Evolutionary conservation across 208 protist species (phyloP).

Genomic region (Kentomonas sorsogonicus): DNA sequence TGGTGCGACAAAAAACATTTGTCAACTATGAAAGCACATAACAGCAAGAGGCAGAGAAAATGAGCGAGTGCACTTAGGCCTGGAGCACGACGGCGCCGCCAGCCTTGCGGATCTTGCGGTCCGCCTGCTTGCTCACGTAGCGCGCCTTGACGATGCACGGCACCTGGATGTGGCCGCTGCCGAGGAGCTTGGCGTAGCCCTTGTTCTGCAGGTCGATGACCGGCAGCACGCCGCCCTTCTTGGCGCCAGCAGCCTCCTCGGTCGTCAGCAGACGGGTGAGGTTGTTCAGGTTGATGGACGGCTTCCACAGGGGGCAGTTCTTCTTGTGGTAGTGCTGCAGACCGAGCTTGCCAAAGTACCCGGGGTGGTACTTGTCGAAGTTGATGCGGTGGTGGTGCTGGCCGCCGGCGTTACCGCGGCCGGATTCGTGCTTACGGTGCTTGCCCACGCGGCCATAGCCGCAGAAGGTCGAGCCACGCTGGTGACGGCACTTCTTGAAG

Average conservation of each 20-base stretch:
- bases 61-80: constrained; percentile 70
- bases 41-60: constrained; percentile 14
- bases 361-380: constrained; percentile 99
- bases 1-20: too few species aligned
- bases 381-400: constrained; percentile 99
- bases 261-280: constrained; percentile 97
- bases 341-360: constrained; percentile 99
- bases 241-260: constrained; percentile 73
- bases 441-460: constrained; percentile 96
- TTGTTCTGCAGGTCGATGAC: constrained; percentile 97
- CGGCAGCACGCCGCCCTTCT: constrained; percentile 88
- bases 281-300: constrained; percentile 98
- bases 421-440: constrained; percentile 99
- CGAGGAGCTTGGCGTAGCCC: constrained; percentile 99
- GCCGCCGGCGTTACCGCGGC: constrained; percentile 99
- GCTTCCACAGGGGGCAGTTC: constrained; percentile 92
- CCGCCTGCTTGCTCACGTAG: constrained; percentile 98
- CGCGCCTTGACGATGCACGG: constrained; percentile 99
- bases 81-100: constrained; percentile 98
- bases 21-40: too few species aligned
- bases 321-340: constrained; percentile 97
- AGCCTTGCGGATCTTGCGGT: constrained; percentile 99
- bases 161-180: constrained; percentile 96
- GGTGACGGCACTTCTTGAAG: constrained; percentile 91
- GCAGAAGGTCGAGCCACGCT: constrained; percentile 88